Base-by-base conservation (phyloP, 1,139 yeast species). In the Taiozyma onychis region DNA sequence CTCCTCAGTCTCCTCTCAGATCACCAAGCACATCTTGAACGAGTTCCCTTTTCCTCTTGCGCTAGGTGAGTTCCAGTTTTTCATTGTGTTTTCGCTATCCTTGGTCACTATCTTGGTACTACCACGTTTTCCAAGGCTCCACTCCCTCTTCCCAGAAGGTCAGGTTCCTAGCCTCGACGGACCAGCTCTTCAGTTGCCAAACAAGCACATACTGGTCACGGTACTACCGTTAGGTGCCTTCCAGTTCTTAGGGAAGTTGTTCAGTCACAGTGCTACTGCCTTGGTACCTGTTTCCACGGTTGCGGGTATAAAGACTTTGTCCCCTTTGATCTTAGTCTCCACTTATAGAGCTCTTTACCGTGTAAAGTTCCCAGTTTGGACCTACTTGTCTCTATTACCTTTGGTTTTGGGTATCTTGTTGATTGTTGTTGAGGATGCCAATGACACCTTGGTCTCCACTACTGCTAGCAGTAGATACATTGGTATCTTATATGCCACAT, bases 211-310 rank as follows among this genome's bases (percentile, higher is more conserved):
- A 39, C 64, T 89, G 10, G 66, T 73, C 49, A 83, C 95, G 26
- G 90, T 95, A 0, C 74, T 89, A 22, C 98, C 98, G 7, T 84
- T 93, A 87, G 97, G 97, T 4, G 72, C 84, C 52, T 93, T 91
- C 68, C 98, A 91, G 70, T 87, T 93, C 58, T 75, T 85, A 27
- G 99, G 98, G 26, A 97, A 93, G 67, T 81, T 89, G 59, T 82
- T 95, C 48, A 84, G 95, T 7, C 97, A 90, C 66, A 85, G 86
- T 64, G 96, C 98, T 24, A 91, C 98, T 2, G 81, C 93, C 6
- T 70, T 86, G 53, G 90, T 93, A 34, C 97, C 97, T 0, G 97
- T 93, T 14, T 88, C 97, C 1, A 76, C 93, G 54, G 97, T 93
- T 24, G 97, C 93, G 63, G 93, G 97, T 42, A 85, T 93, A 60